These are phyloP conservation scores for Nissolia schottii DNA, from an alignment of 306 rosid genomes.

Conservation along the genomic window DNA sequence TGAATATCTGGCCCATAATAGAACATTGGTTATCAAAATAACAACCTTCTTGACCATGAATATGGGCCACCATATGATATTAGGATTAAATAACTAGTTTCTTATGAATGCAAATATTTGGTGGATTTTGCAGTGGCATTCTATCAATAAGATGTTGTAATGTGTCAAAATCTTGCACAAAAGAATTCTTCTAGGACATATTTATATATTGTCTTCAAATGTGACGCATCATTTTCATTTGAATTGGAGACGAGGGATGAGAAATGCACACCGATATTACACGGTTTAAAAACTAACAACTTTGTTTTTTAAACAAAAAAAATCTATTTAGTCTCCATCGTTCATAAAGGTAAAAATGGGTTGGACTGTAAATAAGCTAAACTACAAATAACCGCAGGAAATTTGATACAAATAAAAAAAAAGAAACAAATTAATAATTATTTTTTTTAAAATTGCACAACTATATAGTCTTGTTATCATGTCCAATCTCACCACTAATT, in stretches of 20 bases:
- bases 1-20: neutral
- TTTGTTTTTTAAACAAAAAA: too few relatives aligned
- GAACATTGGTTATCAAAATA: neutral
- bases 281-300: neutral
- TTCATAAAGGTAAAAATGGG: too few relatives aligned
- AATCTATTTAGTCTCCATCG: too few relatives aligned
- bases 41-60: neutral
- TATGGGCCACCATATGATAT: neutral
- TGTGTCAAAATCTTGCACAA: neutral
- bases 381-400: too few relatives aligned
- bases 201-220: neutral
- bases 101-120: neutral
- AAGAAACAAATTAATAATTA: too few relatives aligned
- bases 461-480: too few relatives aligned
- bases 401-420: too few relatives aligned
- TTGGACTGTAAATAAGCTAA: too few relatives aligned
- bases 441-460: too few relatives aligned
- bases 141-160: neutral
- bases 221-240: neutral
- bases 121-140: neutral
- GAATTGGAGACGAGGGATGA: neutral
- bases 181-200: neutral
- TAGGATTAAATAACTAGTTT: neutral
- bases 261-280: neutral
- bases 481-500: too few relatives aligned